These are phyloP conservation scores for Dissophora ornata DNA, from an alignment of 192 early-diverging fungal genomes.

Conservation along the genomic window DNA sequence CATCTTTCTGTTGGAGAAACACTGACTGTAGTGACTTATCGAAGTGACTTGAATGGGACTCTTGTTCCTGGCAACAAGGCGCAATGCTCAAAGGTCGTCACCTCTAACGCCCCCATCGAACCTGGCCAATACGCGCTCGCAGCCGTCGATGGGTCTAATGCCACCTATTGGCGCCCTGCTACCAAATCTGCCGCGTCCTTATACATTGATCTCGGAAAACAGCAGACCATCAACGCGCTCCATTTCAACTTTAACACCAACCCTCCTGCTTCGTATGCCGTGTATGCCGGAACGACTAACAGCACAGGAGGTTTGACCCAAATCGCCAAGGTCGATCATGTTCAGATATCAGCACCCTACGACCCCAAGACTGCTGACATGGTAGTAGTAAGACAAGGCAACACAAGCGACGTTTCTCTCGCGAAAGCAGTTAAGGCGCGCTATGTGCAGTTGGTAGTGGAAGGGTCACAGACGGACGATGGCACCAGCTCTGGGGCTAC, in stretches of 20 bases:
- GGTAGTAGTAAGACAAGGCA: slow-evolving; percentile 35
- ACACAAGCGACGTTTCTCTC: slow-evolving; percentile 37
- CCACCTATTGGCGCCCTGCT: slow-evolving; percentile 45
- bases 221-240: slow-evolving; percentile 30
- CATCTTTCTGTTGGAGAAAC: slow-evolving; percentile 33
- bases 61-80: slow-evolving; percentile 46
- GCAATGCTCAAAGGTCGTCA: slow-evolving; percentile 21
- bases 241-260: slow-evolving; percentile 53
- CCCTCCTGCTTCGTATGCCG: slow-evolving; percentile 33
- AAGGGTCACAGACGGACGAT: slow-evolving; percentile 40
- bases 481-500: slow-evolving; percentile 34
- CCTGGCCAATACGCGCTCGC: slow-evolving; percentile 50
- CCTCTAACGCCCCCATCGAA: slow-evolving; percentile 10
- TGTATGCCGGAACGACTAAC: slow-evolving; percentile 23
- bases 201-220: slow-evolving; percentile 34
- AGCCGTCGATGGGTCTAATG: slow-evolving; percentile 48
- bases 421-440: slow-evolving; percentile 22
- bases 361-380: slow-evolving; percentile 21
- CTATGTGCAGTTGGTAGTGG: slow-evolving; percentile 34
- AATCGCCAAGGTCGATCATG: slow-evolving; percentile 42
- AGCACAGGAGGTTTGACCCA: slow-evolving; percentile 12
- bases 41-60: slow-evolving; percentile 43
- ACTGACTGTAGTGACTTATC: slow-evolving; percentile 34
- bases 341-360: slow-evolving; percentile 45
- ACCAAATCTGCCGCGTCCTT: slow-evolving; percentile 33